Evolutionary conservation across 2,329 filamentous ascomycete genomes (phyloP), one percentile per base, ranked within the genome.

Genomic region (Alternaria arbusti): DNA sequence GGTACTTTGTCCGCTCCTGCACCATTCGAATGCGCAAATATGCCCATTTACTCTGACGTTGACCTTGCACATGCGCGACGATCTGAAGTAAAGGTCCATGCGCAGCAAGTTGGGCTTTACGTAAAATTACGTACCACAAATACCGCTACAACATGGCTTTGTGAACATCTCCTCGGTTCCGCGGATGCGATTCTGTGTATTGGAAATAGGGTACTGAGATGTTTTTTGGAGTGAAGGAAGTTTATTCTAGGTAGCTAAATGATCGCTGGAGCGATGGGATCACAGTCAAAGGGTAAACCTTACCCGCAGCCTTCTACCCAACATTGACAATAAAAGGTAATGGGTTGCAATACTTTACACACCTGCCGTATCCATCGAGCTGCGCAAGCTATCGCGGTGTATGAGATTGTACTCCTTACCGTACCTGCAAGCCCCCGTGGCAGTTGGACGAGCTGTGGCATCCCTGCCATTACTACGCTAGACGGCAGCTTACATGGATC

Each of bases 101-200:
- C 49, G 47, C 57, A 45, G 25, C 47, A 36, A 13, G 28, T 55
- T n/a, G 13, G 44, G n/a, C 26, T 50, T 61, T 62, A 62, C 59
- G 59, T 62, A 62, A 62, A 45, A 62, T 62, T 62, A 62, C 59
- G 59, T 62, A 62, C 59, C 54, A 62, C 30, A 43, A 62, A 58
- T 30, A 32, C 36, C 15, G 23, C 43, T 43, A 40, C 40, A 43
- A 47, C 17, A 52, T 52, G 30, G 49, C 49, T 52, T 52, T 36
- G 49, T 40, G n/a, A 28, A 26, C 59, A 58, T 62, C 59, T 62
- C 59, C 59, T 58, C 59, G 59, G 59, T 58, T 12, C 59, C 59
- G 59, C 59, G 59, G 59, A 62, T 30, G 17, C 25, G 45, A 20
- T 23, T 30, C n/a, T 40, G 32, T 8, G 13, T 25, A 25, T 10